Evolutionary conservation across 2,329 filamentous ascomycete genomes (phyloP), one percentile per base, ranked within the genome.

Genomic region (Coniochaeta prunicola): DNA sequence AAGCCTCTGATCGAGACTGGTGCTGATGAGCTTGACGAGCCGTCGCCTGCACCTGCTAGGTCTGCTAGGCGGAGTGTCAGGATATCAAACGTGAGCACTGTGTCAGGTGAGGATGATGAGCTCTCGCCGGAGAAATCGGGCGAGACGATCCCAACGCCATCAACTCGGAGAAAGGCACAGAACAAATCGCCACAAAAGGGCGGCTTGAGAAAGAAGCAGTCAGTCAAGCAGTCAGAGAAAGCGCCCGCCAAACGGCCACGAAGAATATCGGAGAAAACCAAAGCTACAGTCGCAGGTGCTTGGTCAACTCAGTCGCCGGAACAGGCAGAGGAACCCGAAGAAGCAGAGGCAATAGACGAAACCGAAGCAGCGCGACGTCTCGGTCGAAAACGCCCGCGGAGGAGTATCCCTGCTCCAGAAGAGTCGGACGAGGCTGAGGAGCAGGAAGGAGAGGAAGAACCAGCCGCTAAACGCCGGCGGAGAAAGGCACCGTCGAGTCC

Each of bases 331-430:
- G 40, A 67, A 2, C 59, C 63, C 1, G 68, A 74, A 10, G 68
- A 73, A 54, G 79, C 77, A 1, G 73, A 80, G 56, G 76, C 80
- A 53, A 73, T 82, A 17, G 68, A 72, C 38, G 74, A 68, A 2
- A 61, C 66, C 4, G 76, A 81, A 62, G 76, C 77, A 4, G 79
- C 79, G 3, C 64, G 67, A 58, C 63, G 59, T 0, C 65, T 81
- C 8, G 73, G 76, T 7, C 72, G 68, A 57, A 82, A 80, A 62
- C 76, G 78, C 1, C 71, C 69, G 2, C 74, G 77, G 45, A 64
- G 66, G 15, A 76, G 73, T 59, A 61, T 68, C 3, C 68, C 68
- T 26, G 69, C 68, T n/a, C 69, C 64, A 2, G 79, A 78, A 0
- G 74, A 76, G 2, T 77, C 79, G 50, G 74, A 76, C 1, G 77